A percentile compares a stretch with the other conserved stretches of the same genome.
Conservation (phyloP, 805 yeast species). For the Barnettozyma siamensis region DNA sequence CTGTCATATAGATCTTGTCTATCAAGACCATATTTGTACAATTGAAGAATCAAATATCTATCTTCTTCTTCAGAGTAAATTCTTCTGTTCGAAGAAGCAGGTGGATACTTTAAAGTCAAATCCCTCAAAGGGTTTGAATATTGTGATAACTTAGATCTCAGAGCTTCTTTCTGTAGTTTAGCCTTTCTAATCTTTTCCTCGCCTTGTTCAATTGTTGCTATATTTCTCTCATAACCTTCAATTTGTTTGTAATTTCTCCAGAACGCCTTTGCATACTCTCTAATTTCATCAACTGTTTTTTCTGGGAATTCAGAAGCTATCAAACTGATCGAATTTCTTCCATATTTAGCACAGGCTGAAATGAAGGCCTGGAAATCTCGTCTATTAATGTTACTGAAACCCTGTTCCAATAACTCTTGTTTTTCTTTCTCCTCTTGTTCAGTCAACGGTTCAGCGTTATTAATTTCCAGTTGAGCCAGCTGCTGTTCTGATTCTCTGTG, state of each 20-base stretch:
- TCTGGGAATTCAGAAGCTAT: slow-evolving; percentile 74
- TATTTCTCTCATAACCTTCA: slow-evolving; percentile 83
- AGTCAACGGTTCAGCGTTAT: slow-evolving; percentile 72
- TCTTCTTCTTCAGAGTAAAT: slow-evolving; percentile 87
- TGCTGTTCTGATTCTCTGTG: slow-evolving; percentile 39
- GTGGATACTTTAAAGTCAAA: slow-evolving; percentile 64
- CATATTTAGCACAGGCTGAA: slow-evolving; percentile 66
- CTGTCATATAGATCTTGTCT: slow-evolving; percentile 72
- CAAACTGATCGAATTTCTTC: slow-evolving; percentile 63
- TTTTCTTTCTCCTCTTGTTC: slow-evolving; percentile 72
- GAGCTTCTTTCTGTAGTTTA: slow-evolving; percentile 68
- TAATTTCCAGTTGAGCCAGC: slow-evolving; percentile 67
- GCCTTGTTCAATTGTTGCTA: slow-evolving; percentile 79
- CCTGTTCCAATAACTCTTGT: slow-evolving; percentile 52
- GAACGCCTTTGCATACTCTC: slow-evolving; percentile 70
- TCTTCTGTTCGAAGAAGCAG: slow-evolving; percentile 58
- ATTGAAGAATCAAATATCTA: slow-evolving; percentile 73
- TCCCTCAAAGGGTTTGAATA: slow-evolving; percentile 79
- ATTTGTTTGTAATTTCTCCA: slow-evolving; percentile 76
- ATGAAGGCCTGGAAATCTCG: slow-evolving; percentile 84
- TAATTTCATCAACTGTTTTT: slow-evolving; percentile 73
- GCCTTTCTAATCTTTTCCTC: slow-evolving; percentile 71
- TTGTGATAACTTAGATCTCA: slow-evolving; percentile 66
- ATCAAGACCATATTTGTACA: slow-evolving; percentile 77
- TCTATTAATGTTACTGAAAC: slow-evolving; percentile 79